Evolutionary conservation across 345 rosid genomes (phyloP).

Genomic region (Gossypioides kirkii): DNA sequence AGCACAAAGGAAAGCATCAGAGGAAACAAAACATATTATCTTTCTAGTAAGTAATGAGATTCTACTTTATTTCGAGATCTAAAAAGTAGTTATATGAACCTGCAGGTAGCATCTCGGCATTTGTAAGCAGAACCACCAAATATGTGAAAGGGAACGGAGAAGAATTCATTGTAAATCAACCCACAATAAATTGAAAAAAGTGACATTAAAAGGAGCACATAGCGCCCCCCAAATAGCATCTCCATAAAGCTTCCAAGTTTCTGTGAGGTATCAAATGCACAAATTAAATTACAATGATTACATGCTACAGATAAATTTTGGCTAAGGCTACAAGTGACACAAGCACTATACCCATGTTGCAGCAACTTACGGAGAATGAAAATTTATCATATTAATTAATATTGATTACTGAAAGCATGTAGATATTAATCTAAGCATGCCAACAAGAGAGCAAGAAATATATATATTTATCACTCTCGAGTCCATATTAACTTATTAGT

Average conservation of each 20-base stretch:
- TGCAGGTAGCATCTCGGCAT: constrained; percentile 79
- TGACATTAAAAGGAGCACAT: constrained; percentile 83
- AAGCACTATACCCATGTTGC: neutral
- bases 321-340: neutral
- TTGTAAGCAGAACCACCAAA: constrained; percentile 93
- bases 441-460: neutral
- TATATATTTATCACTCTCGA: neutral
- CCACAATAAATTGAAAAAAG: constrained; percentile 95
- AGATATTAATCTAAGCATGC: neutral
- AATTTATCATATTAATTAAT: neutral
- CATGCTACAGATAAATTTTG: neutral
- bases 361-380: neutral
- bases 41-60: neutral
- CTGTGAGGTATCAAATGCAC: constrained; percentile 34
- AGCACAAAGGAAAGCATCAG: constrained; percentile 5
- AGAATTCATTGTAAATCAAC: constrained; percentile 94
- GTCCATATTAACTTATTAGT: neutral
- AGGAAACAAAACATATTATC: constrained; percentile 3
- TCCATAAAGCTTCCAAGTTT: constrained; percentile 99
- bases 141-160: constrained; percentile 91
- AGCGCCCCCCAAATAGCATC: constrained; percentile 95
- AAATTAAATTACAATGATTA: constrained; percentile 6
- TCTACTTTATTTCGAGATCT: neutral
- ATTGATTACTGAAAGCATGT: neutral
- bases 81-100: constrained; percentile 36